Evolutionary conservation across 73 alveolate genomes (phyloP), one percentile per base, ranked within the genome.

Genomic region (Tetrahymena elliotti): DNA sequence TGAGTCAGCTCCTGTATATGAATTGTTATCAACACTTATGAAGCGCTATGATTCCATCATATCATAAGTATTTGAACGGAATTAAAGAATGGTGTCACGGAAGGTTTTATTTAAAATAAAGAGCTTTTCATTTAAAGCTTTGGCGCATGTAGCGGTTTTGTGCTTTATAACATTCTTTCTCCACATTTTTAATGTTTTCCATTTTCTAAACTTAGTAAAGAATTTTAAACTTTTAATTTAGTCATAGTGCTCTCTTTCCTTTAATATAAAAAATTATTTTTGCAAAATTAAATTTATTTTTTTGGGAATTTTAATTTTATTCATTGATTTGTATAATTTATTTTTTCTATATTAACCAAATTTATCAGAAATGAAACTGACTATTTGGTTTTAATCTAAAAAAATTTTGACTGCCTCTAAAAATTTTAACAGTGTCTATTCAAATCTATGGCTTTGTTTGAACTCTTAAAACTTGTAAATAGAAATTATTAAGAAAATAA

Each of bases 161-260:
- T 97, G 97, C 39, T 97, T 83, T 38, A 96, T 94, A 36, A 97
- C 97, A 92, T 97, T 97, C 33, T 97, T 97, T 82, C 98, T 95
- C 99, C 99, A 97, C 98, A 97, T 97, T 92, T 97, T 96, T 36
- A 97, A 47, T 31, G 97, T 95, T 95, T 97, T 97, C 99, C 99
- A 97, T 83, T 98, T 95, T 95, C 98, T 96, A 93, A 97, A 97
- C 92, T 97, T 93, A 93, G 97, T 95, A 93, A 97, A 97, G 97
- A 97, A 97, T 83, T 94, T 93, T 94, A 96, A 96, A 34, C 96
- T 94, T 35, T 95, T 41, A 33, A 97, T 97, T 83, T 97, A 33
- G 88, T 97, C 96, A 84, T 95, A 97, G 93, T 95, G 95, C 41
- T 97, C 93, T 93, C 98, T 95, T 93, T 97, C 99, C 52, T 94